A percentile compares a stretch with the other conserved stretches of the same genome.
phyloP scores from a whole-genome alignment of 2,329 filamentous ascomycete species.

The Diaporthe vaccinii region DNA sequence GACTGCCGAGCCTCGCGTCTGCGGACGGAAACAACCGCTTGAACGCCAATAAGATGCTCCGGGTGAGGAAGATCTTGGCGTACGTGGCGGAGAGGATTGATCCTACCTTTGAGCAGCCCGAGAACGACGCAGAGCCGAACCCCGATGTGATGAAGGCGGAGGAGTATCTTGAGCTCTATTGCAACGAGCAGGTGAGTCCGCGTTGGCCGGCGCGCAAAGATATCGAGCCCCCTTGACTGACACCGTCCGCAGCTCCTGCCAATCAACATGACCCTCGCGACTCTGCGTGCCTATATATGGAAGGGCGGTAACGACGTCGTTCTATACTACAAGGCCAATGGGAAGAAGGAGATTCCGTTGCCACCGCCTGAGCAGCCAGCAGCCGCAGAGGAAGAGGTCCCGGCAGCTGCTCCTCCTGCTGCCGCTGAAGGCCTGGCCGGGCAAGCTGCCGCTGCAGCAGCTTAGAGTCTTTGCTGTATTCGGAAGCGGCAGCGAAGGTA shows the following conservation, averaged over 20 bases:
- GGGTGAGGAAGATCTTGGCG: constrained; percentile 92
- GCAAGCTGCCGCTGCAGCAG: constrained; percentile 24
- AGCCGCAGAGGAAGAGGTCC: constrained; percentile 23
- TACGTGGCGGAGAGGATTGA: constrained; percentile 96
- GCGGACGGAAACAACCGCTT: constrained; percentile 88
- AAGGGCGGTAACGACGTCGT: constrained; percentile 94
- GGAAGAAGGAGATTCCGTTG: constrained; percentile 74
- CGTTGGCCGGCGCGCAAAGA: neutral
- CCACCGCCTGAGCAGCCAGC: constrained; percentile 46
- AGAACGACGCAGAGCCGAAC: constrained; percentile 68
- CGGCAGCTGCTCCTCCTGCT: neutral
- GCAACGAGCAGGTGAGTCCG: constrained; percentile 84
- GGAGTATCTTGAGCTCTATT: constrained; percentile 95
- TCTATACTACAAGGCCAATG: constrained; percentile 91
- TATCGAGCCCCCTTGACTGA: neutral
- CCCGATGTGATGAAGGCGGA: constrained; percentile 79
- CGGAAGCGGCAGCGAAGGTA: neutral
- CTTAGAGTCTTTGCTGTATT: constrained; percentile 4
- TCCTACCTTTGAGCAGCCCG: constrained; percentile 54
- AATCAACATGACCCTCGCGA: constrained; percentile 92
- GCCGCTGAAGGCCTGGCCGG: constrained; percentile 20
- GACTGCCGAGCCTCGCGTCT: constrained; percentile 79
- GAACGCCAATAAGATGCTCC: constrained; percentile 96
- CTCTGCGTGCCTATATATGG: constrained; percentile 92
- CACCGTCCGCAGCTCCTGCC: constrained; percentile 70